Conservation (phyloP, 108 stramenopile species). For the Epithemia pelagica region DNA sequence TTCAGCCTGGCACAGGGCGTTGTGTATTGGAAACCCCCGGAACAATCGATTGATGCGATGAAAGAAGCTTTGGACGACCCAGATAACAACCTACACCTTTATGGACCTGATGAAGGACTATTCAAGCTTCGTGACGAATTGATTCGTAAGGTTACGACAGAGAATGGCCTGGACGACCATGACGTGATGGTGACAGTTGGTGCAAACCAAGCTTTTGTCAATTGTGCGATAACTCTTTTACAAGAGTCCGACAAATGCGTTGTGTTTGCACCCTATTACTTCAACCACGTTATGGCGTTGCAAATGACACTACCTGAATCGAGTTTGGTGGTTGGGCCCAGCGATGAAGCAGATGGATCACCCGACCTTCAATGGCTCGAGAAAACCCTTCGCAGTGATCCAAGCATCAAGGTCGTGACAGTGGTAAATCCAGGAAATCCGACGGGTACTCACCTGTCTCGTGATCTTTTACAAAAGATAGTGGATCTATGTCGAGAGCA, state of each 20-base stretch:
- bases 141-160: constrained; percentile 35
- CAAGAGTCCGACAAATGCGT: constrained; percentile 48
- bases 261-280: constrained; percentile 88
- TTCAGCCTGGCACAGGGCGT: constrained; percentile 82
- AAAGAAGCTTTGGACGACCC: constrained; percentile 15
- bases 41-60: constrained; percentile 28
- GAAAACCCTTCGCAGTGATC: constrained; percentile 27
- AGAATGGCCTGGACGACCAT: constrained; percentile 60
- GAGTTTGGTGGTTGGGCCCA: constrained; percentile 58
- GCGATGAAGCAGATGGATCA: constrained; percentile 22
- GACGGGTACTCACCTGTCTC: constrained; percentile 69
- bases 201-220: constrained; percentile 91
- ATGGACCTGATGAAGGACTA: constrained; percentile 77
- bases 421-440: constrained; percentile 93
- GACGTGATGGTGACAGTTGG: constrained; percentile 87
- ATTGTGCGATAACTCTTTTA: constrained; percentile 75
- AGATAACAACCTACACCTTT: constrained; percentile 40
- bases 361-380: constrained; percentile 56
- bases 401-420: constrained; percentile 69
- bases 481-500: constrained; percentile 57
- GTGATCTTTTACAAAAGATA: constrained; percentile 43
- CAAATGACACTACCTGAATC: constrained; percentile 47
- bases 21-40: constrained; percentile 76
- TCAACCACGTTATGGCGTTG: constrained; percentile 90
- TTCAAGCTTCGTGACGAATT: constrained; percentile 49